Evolutionary conservation across 2,329 filamentous ascomycete genomes (phyloP).

Genomic region (Macroventuria anomochaeta): DNA sequence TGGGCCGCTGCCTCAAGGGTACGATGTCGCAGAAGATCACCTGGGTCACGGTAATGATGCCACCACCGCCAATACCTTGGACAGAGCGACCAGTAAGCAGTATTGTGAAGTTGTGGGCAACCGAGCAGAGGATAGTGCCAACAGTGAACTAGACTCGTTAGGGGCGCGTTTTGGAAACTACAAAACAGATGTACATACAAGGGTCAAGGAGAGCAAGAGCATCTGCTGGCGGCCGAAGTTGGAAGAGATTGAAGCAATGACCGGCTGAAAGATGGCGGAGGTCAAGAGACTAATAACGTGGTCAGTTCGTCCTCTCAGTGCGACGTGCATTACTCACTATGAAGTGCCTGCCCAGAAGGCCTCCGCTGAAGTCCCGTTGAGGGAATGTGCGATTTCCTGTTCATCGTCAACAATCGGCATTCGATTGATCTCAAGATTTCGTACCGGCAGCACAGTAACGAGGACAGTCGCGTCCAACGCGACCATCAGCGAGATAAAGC

Average conservation of each 20-base stretch:
- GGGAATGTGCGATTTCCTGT: conserved; percentile 32
- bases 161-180: not conserved
- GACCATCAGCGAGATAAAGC: conserved; percentile 38
- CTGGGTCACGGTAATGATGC: conserved; percentile 50
- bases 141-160: conserved; percentile 47
- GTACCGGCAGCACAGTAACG: conserved; percentile 37
- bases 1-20: conserved; percentile 49
- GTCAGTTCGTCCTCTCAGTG: not conserved
- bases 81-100: conserved; percentile 46
- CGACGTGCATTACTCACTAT: conserved; percentile 49
- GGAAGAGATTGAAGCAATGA: conserved; percentile 49
- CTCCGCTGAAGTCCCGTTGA: conserved; percentile 48
- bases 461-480: conserved; percentile 41
- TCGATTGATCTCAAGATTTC: not conserved
- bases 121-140: conserved; percentile 54
- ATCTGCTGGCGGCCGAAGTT: conserved; percentile 59
- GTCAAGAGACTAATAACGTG: conserved; percentile 58
- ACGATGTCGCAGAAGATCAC: conserved; percentile 56
- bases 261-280: conserved; percentile 66
- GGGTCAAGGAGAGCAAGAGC: conserved; percentile 47
- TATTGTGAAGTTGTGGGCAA: conserved; percentile 43
- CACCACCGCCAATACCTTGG: conserved; percentile 51
- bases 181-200: conserved; percentile 22
- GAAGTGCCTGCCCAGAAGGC: conserved; percentile 76
- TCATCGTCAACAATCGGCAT: not conserved